Evolutionary conservation across 495 filamentous ascomycete genomes (phyloP).

Genomic region (Trichocladium antarcticum): DNA sequence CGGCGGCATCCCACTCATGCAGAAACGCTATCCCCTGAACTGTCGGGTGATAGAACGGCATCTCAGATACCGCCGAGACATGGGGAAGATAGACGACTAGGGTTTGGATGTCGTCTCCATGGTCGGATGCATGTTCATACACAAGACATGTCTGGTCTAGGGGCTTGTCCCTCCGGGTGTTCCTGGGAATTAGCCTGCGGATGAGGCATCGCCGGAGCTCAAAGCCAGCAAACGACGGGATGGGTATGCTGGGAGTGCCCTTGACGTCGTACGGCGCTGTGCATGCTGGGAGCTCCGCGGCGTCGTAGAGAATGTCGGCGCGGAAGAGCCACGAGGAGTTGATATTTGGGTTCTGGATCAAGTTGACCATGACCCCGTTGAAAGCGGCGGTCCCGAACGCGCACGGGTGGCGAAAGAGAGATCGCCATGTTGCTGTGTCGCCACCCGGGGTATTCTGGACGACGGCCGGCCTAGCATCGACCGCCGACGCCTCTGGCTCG

Average conservation of each 20-base stretch:
- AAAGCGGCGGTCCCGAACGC: slow-evolving; percentile 51
- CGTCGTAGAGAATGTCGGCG: slow-evolving; percentile 64
- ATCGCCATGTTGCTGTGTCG: slow-evolving; percentile 31
- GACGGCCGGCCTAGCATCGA: slow-evolving; percentile 22
- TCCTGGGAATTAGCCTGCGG: slow-evolving; percentile 68
- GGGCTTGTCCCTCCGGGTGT: slow-evolving; percentile 58
- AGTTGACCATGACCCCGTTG: slow-evolving; percentile 53
- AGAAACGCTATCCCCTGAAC: slow-evolving; percentile 63
- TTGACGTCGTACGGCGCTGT: not conserved
- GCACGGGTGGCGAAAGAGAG: slow-evolving; percentile 42
- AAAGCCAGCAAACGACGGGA: slow-evolving; percentile 22
- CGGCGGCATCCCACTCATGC: slow-evolving; percentile 44
- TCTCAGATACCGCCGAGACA: slow-evolving; percentile 43
- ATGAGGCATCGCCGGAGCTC: slow-evolving; percentile 42
- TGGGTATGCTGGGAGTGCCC: not conserved
- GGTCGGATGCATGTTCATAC: slow-evolving; percentile 31
- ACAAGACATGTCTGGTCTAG: slow-evolving; percentile 74
- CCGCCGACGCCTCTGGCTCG: slow-evolving; percentile 25
- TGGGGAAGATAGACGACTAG: slow-evolving; percentile 77
- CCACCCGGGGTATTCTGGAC: slow-evolving; percentile 16
- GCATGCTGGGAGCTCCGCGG: slow-evolving; percentile 19
- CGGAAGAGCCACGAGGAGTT: slow-evolving; percentile 74
- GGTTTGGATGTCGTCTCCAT: slow-evolving; percentile 20
- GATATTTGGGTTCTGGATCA: slow-evolving; percentile 77
- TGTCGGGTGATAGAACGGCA: slow-evolving; percentile 80